Evolutionary conservation across 2,329 filamentous ascomycete species (phyloP).

Genomic region (Rosellinia necatrix): DNA sequence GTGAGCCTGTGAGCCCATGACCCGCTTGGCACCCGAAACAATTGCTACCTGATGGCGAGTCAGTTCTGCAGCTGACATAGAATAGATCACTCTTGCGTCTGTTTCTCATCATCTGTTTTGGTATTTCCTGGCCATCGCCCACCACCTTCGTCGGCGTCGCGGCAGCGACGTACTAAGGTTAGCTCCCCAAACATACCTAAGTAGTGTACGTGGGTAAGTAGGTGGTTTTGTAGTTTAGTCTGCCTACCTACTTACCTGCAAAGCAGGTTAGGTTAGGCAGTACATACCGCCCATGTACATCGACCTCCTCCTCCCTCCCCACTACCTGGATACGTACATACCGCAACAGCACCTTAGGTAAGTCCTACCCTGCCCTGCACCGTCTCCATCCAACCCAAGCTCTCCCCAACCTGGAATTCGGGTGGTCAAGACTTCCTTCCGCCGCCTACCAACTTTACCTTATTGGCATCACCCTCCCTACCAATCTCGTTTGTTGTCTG

Average conservation of each 20-base stretch:
- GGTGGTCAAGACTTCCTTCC: background rate
- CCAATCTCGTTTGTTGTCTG: background rate
- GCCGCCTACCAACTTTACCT: background rate
- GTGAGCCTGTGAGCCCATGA: slow-evolving; percentile 10
- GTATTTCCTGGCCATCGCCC: background rate
- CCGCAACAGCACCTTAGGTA: background rate
- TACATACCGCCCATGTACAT: background rate
- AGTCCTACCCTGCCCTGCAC: slow-evolving; percentile 3
- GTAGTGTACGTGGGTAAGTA: too few species aligned
- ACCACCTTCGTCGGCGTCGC: too few species aligned
- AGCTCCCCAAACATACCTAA: too few species aligned
- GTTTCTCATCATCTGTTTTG: background rate
- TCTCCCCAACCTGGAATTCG: background rate
- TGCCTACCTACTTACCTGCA: background rate
- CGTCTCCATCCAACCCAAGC: slow-evolving; percentile 2
- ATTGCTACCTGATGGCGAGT: background rate
- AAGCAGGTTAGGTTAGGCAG: too few species aligned
- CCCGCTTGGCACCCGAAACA: slow-evolving; percentile 7
- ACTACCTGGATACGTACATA: too few species aligned
- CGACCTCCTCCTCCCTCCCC: too few species aligned
- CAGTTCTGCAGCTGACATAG: background rate
- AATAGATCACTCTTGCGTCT: slow-evolving; percentile 6
- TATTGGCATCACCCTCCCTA: background rate
- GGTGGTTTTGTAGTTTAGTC: background rate
- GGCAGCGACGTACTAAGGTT: too few species aligned